Conservation (phyloP, 1,284 basidiomycete genomes). For the Moniliella sp. region DNA sequence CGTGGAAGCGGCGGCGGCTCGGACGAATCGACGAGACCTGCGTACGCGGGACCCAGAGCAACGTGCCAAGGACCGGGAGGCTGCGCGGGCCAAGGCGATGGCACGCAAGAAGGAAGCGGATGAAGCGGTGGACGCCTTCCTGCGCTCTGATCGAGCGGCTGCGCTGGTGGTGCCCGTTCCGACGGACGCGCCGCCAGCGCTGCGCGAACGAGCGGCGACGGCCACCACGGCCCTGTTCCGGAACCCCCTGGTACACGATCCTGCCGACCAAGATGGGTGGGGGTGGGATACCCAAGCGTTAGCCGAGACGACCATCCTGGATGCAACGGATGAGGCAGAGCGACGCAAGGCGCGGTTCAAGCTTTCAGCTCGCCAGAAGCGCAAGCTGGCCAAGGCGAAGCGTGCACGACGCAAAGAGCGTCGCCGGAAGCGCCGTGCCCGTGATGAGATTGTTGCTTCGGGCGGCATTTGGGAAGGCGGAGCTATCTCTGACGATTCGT, state of each 20-base stretch:
- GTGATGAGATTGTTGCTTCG: no score
- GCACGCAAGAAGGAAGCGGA: slow-evolving; percentile 7
- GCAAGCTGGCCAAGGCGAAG: slow-evolving; percentile 16
- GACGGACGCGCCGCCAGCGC: slow-evolving; percentile 14
- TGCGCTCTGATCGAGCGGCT: slow-evolving; percentile 1
- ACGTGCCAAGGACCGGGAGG: no score
- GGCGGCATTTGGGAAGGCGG: no score
- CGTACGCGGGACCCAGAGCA: no score
- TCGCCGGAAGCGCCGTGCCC: no score
- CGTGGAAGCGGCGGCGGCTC: slow-evolving; percentile 3
- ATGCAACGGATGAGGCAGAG: no score
- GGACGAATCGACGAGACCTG: background rate
- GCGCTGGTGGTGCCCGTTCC: slow-evolving; percentile 7
- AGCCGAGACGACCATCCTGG: slow-evolving; percentile 5
- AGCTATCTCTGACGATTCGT: slow-evolving; percentile 12
- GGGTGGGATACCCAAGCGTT: slow-evolving; percentile 22
- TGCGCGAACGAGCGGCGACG: slow-evolving; percentile 22
- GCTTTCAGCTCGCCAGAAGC: no score
- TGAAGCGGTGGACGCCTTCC: slow-evolving; percentile 4
- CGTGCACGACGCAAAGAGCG: slow-evolving; percentile 6
- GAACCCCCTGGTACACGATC: slow-evolving; percentile 25
- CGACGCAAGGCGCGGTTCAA: no score
- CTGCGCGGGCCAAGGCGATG: no score
- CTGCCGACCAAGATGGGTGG: slow-evolving; percentile 29
- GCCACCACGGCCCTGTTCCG: slow-evolving; percentile 28